A percentile compares a stretch with the other conserved stretches of the same genome.
Evolutionary conservation across 1,139 yeast species (phyloP).

Genomic region (Blastobotrys buckinghamii): DNA sequence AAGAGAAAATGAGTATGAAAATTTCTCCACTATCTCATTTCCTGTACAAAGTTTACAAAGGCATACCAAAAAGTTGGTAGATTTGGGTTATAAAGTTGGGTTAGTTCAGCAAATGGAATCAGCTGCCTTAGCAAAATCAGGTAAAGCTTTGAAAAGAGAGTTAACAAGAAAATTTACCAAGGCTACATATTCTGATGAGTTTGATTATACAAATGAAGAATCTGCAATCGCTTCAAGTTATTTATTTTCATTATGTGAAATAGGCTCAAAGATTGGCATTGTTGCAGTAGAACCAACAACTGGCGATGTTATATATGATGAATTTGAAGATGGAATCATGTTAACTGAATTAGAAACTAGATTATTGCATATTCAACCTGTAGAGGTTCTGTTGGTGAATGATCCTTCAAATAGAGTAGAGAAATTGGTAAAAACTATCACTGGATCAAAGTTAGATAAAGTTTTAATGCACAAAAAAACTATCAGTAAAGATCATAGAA

Average conservation of each 20-base stretch:
- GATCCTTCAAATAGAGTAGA: constrained; percentile 34
- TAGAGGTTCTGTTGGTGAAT: constrained; percentile 55
- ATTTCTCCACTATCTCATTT: constrained; percentile 78
- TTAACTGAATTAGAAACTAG: constrained; percentile 67
- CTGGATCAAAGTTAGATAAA: not conserved
- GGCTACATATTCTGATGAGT: constrained; percentile 68
- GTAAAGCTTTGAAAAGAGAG: constrained; percentile 60
- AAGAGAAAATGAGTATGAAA: constrained; percentile 39
- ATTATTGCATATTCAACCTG: constrained; percentile 64
- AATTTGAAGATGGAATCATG: constrained; percentile 50
- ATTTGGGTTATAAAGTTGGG: constrained; percentile 56
- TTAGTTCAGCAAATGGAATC: constrained; percentile 83
- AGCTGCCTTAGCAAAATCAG: constrained; percentile 58
- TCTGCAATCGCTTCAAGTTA: constrained; percentile 17
- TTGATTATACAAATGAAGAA: not conserved
- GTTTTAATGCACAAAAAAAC: constrained; percentile 3
- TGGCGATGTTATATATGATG: constrained; percentile 72
- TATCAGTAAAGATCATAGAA: constrained; percentile 4
- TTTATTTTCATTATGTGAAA: constrained; percentile 22
- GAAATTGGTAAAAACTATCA: constrained; percentile 24
- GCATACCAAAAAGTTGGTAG: constrained; percentile 49
- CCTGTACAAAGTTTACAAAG: constrained; percentile 68
- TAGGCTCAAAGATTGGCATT: constrained; percentile 33
- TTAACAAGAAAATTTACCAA: constrained; percentile 71
- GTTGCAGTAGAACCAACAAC: constrained; percentile 72